Percentiles rank a stretch among this genome's conserved stretches.
Conservation (phyloP, 352 stramenopile genomes). For the Phytopythium kandeliae region DNA sequence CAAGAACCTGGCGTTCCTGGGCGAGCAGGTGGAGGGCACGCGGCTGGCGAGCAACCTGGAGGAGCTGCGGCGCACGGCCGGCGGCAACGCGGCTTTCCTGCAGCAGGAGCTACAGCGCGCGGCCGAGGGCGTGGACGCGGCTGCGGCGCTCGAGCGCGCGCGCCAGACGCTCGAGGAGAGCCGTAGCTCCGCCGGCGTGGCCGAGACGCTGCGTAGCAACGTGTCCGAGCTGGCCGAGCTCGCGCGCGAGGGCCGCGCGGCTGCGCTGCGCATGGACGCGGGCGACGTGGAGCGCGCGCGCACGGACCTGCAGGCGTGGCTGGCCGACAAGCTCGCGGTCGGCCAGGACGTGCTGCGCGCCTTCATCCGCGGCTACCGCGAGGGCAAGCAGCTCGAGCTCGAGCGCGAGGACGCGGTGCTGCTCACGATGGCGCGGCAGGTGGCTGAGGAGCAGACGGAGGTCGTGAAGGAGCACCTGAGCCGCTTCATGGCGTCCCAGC, state of each 20-base stretch:
- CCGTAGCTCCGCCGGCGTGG: slow-evolving; percentile 65
- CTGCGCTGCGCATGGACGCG: slow-evolving; percentile 48
- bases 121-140: slow-evolving; percentile 54
- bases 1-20: slow-evolving; percentile 53
- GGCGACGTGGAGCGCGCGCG: slow-evolving; percentile 63
- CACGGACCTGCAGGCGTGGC: slow-evolving; percentile 62
- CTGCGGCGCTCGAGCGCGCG: slow-evolving; percentile 51
- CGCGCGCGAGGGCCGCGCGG: slow-evolving; percentile 49
- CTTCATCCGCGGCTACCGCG: slow-evolving; percentile 79
- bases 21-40: slow-evolving; percentile 64
- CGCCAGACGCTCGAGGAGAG: slow-evolving; percentile 48
- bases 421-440: slow-evolving; percentile 69
- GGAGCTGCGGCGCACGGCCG: slow-evolving; percentile 34
- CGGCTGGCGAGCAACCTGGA: slow-evolving; percentile 55
- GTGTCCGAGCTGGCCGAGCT: slow-evolving; percentile 62
- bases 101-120: slow-evolving; percentile 43
- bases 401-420: slow-evolving; percentile 66
- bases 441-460: slow-evolving; percentile 68
- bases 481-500: slow-evolving; percentile 53
- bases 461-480: slow-evolving; percentile 65
- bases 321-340: slow-evolving; percentile 81
- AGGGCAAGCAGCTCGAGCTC: slow-evolving; percentile 74
- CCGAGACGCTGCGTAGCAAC: slow-evolving; percentile 63
- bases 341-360: slow-evolving; percentile 73
- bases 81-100: slow-evolving; percentile 53